Conservation (phyloP, 179 eudicot genomes). For the Nepenthes alata region DNA sequence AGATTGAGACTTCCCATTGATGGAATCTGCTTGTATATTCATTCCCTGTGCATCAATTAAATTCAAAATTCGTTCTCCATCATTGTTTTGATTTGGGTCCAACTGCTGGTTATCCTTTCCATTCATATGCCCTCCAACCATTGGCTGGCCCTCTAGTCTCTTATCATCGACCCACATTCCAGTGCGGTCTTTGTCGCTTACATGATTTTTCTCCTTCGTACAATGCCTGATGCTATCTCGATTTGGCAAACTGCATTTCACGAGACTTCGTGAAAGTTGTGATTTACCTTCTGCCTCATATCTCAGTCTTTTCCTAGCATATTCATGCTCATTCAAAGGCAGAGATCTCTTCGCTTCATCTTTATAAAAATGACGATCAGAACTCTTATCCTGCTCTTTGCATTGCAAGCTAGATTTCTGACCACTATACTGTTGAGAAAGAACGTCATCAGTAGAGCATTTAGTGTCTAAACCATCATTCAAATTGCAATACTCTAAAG, state of each 20-base stretch:
- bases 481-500: constrained; percentile 4
- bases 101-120: neutral
- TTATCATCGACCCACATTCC: constrained; percentile 7
- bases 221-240: constrained; percentile 12
- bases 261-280: constrained; percentile 6
- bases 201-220: constrained; percentile 11
- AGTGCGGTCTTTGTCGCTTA: constrained; percentile 5
- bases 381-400: constrained; percentile 15
- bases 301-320: constrained; percentile 7
- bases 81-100: neutral
- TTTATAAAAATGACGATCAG: constrained; percentile 7
- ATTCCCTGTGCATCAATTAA: neutral
- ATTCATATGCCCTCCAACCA: too few species aligned
- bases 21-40: constrained; percentile 6
- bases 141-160: neutral
- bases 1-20: constrained; percentile 1
- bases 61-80: neutral
- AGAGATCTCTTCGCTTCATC: constrained; percentile 8
- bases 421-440: constrained; percentile 4
- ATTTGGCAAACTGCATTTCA: constrained; percentile 1
- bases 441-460: neutral
- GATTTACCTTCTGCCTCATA: neutral
- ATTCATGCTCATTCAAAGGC: constrained; percentile 10
- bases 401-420: constrained; percentile 11
- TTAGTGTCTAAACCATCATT: constrained; percentile 7